Evolutionary conservation across 1,284 basidiomycete genomes (phyloP).

Genomic region (Gomphus bonarii): DNA sequence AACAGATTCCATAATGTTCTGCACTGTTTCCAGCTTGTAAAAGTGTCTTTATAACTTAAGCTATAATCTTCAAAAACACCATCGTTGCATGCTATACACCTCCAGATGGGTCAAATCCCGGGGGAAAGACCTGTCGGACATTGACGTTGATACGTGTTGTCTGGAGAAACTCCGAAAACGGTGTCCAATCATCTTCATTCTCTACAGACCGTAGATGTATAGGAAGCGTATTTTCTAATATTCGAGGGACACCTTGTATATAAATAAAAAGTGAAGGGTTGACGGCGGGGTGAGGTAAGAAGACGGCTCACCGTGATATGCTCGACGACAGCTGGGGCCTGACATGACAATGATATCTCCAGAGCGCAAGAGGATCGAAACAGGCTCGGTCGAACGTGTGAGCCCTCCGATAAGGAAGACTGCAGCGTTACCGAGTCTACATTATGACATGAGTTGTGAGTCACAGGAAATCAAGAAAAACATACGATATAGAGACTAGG

Average conservation of each 20-base stretch:
- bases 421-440: conserved; percentile 77
- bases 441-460: not conserved
- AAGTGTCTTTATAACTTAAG: no score
- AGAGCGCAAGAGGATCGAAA: conserved; percentile 72
- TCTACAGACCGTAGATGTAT: conserved; percentile 34
- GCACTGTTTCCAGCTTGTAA: no score
- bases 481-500: conserved; percentile 83
- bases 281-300: not conserved
- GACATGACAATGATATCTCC: conserved; percentile 92
- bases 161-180: conserved; percentile 52
- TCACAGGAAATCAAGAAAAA: not conserved
- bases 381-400: conserved; percentile 66
- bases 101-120: conserved; percentile 3
- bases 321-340: conserved; percentile 70
- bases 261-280: not conserved
- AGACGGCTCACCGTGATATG: conserved; percentile 63
- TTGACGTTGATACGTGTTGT: conserved; percentile 80
- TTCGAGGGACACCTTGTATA: conserved; percentile 71
- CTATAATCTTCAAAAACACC: no score
- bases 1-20: no score
- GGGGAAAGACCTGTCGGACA: conserved; percentile 76
- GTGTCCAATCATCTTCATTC: conserved; percentile 37
- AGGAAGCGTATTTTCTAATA: conserved; percentile 73
- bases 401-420: conserved; percentile 83
- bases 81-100: not conserved